These are phyloP conservation scores for Lathyrus tuberosus DNA, from an alignment of 306 rosid genomes.

Conservation along the genomic window DNA sequence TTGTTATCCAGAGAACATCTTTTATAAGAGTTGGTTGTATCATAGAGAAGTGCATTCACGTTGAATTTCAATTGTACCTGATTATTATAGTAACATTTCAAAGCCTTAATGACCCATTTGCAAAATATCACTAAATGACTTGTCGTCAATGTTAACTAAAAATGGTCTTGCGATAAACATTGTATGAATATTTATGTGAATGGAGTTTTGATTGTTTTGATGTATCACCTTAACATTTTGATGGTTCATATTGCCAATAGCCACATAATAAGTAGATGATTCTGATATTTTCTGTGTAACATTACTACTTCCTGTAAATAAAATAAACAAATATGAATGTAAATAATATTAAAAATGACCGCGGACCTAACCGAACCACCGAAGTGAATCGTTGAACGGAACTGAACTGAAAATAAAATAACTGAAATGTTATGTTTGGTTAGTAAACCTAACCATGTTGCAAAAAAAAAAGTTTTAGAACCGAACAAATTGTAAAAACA, in stretches of 20 bases:
- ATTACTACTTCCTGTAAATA: not conserved
- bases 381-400: too few relatives aligned
- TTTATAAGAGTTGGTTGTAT: not conserved
- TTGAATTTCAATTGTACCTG: not conserved
- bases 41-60: not conserved
- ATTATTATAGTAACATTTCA: not conserved
- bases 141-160: too few relatives aligned
- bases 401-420: too few relatives aligned
- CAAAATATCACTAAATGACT: too few relatives aligned
- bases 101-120: too few relatives aligned
- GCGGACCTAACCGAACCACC: too few relatives aligned
- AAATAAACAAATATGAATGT: not conserved
- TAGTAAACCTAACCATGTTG: too few relatives aligned
- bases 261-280: not conserved
- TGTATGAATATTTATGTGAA: not conserved
- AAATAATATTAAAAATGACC: too few relatives aligned
- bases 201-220: not conserved
- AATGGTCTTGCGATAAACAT: too few relatives aligned
- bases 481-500: too few relatives aligned
- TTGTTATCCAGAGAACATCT: not conserved
- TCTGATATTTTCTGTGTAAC: not conserved
- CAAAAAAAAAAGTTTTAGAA: too few relatives aligned
- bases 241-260: not conserved
- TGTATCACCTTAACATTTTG: not conserved
- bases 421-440: too few relatives aligned